A percentile compares a stretch with the other conserved stretches of the same genome.
These are phyloP conservation scores for Paraphoma sp. DNA, from an alignment of 2,329 filamentous ascomycete species.

Conservation along the genomic window DNA sequence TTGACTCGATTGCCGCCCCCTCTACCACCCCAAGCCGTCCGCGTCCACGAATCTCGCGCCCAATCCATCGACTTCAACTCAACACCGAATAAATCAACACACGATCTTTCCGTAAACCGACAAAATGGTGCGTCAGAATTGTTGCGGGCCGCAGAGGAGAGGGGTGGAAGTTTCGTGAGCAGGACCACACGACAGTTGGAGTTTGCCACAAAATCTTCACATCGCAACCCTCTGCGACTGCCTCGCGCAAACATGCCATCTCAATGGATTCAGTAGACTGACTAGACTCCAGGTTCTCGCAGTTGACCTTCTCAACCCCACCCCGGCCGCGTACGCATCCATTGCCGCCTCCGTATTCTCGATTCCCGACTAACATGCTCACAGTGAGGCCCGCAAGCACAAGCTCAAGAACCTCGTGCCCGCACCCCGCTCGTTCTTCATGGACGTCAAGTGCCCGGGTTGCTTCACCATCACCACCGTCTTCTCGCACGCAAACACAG, in stretches of 20 bases:
- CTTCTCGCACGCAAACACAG: conserved; percentile 99
- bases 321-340: conserved; percentile 72
- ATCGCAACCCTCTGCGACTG: conserved; percentile 22
- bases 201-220: conserved; percentile 39
- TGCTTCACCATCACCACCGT: conserved; percentile 99
- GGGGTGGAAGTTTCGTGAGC: conserved; percentile 14
- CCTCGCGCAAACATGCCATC: conserved; percentile 12
- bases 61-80: conserved; percentile 43
- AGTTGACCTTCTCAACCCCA: conserved; percentile 99
- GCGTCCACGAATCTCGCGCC: conserved; percentile 43
- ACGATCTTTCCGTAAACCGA: conserved; percentile 42
- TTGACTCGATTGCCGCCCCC: conserved; percentile 17
- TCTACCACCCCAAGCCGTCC: conserved; percentile 35
- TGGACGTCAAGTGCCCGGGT: conserved; percentile 99
- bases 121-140: conserved; percentile 48
- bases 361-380: conserved; percentile 34
- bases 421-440: conserved; percentile 98
- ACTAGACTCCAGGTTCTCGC: conserved; percentile 84
- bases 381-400: conserved; percentile 95
- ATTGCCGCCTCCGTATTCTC: conserved; percentile 14
- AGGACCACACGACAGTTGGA: conserved; percentile 41
- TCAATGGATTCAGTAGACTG: conserved; percentile 20
- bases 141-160: conserved; percentile 15
- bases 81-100: conserved; percentile 33
- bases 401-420: conserved; percentile 99